Base-by-base conservation (phyloP, 108 stramenopile species). In the Cyclotella choctawhatcheeana region DNA sequence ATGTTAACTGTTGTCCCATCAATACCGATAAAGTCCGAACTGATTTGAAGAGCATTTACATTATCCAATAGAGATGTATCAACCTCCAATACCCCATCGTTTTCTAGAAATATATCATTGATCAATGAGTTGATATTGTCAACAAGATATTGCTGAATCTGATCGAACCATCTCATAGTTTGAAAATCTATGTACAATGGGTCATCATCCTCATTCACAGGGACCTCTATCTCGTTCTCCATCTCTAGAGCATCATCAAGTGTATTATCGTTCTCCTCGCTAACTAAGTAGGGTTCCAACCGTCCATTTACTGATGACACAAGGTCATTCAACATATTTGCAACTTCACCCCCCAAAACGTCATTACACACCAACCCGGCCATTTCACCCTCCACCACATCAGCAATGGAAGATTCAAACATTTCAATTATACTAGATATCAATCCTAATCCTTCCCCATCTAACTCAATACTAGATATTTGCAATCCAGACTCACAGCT, bases 301-400 rank as follows among this genome's bases (percentile, higher is more conserved):
- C 47, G 22, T 2, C 43, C 67, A 12, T 58, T 54, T 13, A 63
- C 33, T 35, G 43, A 21, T 12, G 24, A 10, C 4, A 77, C 18
- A 3, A 64, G 50, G 0, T 64, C 53, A 56, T 69, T 67, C 35
- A 77, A 44, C 60, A 21, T 67, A 0, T 45, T 52, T 22, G 14
- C 34, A 0, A 63, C 62, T 13, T 69, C 67, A 13, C 30, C 48
- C 18, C 51, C 67, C 35, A 73, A 53, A 4, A 89, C 45, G 51
- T 86, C 88, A 7, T 68, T 35, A 54, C 88, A 89, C 0, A 77
- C 81, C 5, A 77, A 69, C 0, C 59, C 69, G 8, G 75, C 80
- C 40, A 89, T 61, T 27, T 74, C 80, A 7, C 44, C 44, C 33
- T 81, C 76, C 2, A 87, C 69, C 17, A 54, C 30, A 45, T 63